Conservation (phyloP, 352 stramenopile genomes). For the Globisporangium carolinianum region DNA sequence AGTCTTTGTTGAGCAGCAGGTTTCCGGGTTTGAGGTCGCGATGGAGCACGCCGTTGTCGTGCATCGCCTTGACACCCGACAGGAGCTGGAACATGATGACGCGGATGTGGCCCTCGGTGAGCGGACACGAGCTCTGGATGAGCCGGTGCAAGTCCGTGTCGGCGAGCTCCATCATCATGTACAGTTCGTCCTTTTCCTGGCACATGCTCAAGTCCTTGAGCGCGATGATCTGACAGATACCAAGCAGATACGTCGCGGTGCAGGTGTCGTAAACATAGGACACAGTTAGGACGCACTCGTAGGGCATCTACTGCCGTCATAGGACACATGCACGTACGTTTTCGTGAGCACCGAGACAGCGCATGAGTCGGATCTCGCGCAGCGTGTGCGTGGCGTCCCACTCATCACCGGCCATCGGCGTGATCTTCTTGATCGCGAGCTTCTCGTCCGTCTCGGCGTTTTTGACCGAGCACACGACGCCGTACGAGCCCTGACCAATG, state of each 20-base stretch:
- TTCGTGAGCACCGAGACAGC: slow-evolving; percentile 84
- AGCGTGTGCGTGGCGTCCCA: slow-evolving; percentile 88
- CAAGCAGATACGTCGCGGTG: too few species aligned
- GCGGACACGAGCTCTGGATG: slow-evolving; percentile 84
- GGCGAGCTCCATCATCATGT: slow-evolving; percentile 95
- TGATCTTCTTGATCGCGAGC: slow-evolving; percentile 92
- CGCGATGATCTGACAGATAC: slow-evolving; percentile 66
- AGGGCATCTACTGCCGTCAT: too few species aligned
- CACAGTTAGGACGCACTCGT: too few species aligned
- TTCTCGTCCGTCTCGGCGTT: slow-evolving; percentile 76
- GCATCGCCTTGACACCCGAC: slow-evolving; percentile 87
- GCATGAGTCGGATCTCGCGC: slow-evolving; percentile 88
- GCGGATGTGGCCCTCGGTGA: slow-evolving; percentile 74
- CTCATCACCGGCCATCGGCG: slow-evolving; percentile 85
- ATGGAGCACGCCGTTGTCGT: slow-evolving; percentile 91
- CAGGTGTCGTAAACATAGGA: too few species aligned
- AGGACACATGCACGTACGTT: slow-evolving; percentile 47
- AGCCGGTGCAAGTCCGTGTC: slow-evolving; percentile 91
- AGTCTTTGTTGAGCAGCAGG: slow-evolving; percentile 89
- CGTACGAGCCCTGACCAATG: slow-evolving; percentile 92
- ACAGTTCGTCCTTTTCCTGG: slow-evolving; percentile 91
- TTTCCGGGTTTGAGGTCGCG: slow-evolving; percentile 94
- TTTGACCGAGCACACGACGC: slow-evolving; percentile 86
- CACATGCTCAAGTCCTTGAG: slow-evolving; percentile 88
- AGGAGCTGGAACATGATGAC: slow-evolving; percentile 86